Evolutionary conservation across 2,329 filamentous ascomycete genomes (phyloP).

Genomic region (Pseudogymnoascus sp.): DNA sequence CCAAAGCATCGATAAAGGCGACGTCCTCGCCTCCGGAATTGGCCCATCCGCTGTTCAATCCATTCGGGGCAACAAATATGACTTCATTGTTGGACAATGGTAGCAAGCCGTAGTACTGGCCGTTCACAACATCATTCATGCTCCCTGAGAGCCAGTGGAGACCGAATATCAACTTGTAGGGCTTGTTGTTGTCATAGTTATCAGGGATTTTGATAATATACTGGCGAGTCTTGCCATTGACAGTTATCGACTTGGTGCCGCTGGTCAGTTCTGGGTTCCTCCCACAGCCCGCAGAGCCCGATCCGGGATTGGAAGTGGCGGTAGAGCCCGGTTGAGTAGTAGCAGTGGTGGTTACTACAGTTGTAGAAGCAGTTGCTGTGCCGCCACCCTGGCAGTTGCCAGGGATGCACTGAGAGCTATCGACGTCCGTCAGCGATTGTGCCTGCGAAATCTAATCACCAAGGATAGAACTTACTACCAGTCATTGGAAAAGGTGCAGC

Average conservation of each 20-base stretch:
- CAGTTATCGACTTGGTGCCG: constrained; percentile 28
- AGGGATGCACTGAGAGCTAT: background rate
- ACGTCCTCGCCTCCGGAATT: constrained; percentile 30
- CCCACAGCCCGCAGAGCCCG: constrained; percentile 29
- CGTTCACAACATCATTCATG: constrained; percentile 31
- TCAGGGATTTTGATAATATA: constrained; percentile 34
- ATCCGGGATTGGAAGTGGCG: background rate
- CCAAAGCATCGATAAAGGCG: constrained; percentile 27
- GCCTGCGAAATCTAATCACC: background rate
- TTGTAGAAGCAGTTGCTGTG: background rate
- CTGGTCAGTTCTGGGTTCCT: constrained; percentile 25
- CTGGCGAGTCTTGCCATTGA: constrained; percentile 32
- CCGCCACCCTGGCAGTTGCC: background rate
- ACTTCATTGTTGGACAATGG: constrained; percentile 25
- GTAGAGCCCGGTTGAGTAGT: background rate
- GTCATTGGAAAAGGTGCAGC: background rate
- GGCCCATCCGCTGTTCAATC: constrained; percentile 28
- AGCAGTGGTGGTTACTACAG: background rate
- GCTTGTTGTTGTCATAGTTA: constrained; percentile 32
- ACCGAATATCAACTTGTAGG: constrained; percentile 36
- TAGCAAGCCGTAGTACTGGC: constrained; percentile 29
- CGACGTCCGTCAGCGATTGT: background rate
- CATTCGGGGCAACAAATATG: constrained; percentile 31
- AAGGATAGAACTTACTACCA: background rate
- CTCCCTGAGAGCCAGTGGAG: constrained; percentile 35